Evolutionary conservation across 2,329 filamentous ascomycete genomes (phyloP).

Genomic region (Purpureocillium takamizusanense): DNA sequence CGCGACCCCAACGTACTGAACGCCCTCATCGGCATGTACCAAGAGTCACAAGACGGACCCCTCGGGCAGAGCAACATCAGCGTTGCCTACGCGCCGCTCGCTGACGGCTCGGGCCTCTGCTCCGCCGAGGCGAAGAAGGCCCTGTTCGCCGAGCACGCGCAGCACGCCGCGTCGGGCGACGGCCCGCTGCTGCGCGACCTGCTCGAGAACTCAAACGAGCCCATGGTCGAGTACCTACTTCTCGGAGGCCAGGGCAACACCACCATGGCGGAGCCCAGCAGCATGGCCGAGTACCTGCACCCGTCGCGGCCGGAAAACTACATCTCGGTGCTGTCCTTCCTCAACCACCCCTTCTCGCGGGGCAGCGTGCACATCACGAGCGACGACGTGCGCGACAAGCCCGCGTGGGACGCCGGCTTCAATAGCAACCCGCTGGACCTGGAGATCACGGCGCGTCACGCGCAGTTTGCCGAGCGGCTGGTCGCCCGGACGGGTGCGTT

Average conservation of each 20-base stretch:
- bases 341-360: conserved; percentile 51
- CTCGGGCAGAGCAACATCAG: conserved; percentile 29
- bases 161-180: conserved; percentile 8
- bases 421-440: conserved; percentile 47
- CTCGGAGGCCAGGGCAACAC: conserved; percentile 21
- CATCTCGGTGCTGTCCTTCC: conserved; percentile 44
- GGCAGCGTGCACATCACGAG: conserved; percentile 49
- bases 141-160: conserved; percentile 13
- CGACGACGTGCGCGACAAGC: conserved; percentile 27
- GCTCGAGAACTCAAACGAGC: conserved; percentile 17
- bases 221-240: conserved; percentile 22
- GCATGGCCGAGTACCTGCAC: conserved; percentile 13
- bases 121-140: conserved; percentile 12
- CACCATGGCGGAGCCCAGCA: conserved; percentile 14
- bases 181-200: conserved; percentile 16
- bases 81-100: conserved; percentile 23
- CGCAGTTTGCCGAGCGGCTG: conserved; percentile 31
- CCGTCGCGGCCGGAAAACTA: conserved; percentile 32
- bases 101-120: conserved; percentile 17
- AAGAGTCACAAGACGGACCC: conserved; percentile 18
- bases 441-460: conserved; percentile 36
- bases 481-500: conserved; percentile 28
- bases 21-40: conserved; percentile 24
- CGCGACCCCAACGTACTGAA: conserved; percentile 22
- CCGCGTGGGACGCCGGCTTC: conserved; percentile 46